Evolutionary conservation across 2,329 filamentous ascomycete genomes (phyloP).

Genomic region (Pestalotiopsis sp.): DNA sequence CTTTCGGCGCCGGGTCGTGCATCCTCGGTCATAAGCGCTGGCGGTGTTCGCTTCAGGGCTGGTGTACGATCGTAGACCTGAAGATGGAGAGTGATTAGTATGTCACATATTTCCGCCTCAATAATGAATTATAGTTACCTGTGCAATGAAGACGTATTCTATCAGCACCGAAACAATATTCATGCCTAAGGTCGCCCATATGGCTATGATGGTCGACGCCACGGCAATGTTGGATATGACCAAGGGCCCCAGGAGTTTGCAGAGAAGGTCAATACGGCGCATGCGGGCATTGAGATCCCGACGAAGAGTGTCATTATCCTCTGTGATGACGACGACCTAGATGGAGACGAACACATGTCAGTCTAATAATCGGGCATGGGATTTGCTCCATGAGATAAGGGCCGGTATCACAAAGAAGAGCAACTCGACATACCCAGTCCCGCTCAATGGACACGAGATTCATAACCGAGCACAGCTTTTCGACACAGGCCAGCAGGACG

Average conservation of each 20-base stretch:
- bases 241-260: constrained; percentile 58
- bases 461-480: constrained; percentile 67
- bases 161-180: constrained; percentile 44
- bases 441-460: constrained; percentile 72
- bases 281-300: constrained; percentile 18
- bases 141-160: constrained; percentile 50
- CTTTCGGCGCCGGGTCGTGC: background rate
- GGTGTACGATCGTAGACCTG: constrained; percentile 27
- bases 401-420: no score
- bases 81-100: background rate
- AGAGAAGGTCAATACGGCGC: constrained; percentile 60
- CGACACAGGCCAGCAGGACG: constrained; percentile 63
- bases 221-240: constrained; percentile 51
- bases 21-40: background rate
- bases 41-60: constrained; percentile 14
- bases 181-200: constrained; percentile 49
- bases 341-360: no score
- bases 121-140: constrained; percentile 27
- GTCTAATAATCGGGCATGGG: constrained; percentile 21
- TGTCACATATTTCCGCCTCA: background rate
- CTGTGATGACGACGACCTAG: constrained; percentile 51
- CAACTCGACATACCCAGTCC: constrained; percentile 59
- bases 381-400: background rate
- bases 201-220: constrained; percentile 46
- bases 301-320: constrained; percentile 34